A percentile compares a stretch with the other conserved stretches of the same genome.
phyloP scores from a whole-genome alignment of 1,284 basidiomycete genomes.

The Microbotryum scabiosae region DNA sequence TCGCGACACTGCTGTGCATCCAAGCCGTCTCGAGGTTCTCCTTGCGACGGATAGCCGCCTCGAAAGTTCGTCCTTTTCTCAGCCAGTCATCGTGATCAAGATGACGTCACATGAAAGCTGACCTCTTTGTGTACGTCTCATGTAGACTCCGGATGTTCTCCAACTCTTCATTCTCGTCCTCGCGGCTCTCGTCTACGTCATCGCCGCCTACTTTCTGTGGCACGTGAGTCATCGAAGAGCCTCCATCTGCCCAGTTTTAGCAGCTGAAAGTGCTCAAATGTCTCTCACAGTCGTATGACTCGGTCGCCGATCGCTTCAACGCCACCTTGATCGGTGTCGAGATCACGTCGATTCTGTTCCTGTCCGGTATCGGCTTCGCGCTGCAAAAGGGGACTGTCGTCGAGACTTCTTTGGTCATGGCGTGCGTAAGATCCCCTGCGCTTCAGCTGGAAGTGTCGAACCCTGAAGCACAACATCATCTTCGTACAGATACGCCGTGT shows the following conservation, averaged over 20 bases:
- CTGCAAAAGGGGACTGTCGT: constrained; percentile 83
- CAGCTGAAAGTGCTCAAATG: constrained; percentile 46
- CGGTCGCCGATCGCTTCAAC: constrained; percentile 70
- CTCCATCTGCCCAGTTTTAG: neutral
- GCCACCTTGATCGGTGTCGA: constrained; percentile 74
- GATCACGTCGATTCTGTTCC: constrained; percentile 62
- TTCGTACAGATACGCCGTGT: constrained; percentile 31
- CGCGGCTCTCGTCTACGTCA: constrained; percentile 33
- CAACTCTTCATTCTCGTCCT: constrained; percentile 44
- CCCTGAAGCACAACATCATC: neutral
- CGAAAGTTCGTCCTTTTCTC: constrained; percentile 39
- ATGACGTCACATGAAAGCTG: constrained; percentile 44
- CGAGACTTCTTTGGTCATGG: constrained; percentile 52
- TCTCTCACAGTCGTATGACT: constrained; percentile 16
- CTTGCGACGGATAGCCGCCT: constrained; percentile 58
- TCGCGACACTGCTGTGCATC: constrained; percentile 69
- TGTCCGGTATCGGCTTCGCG: constrained; percentile 81
- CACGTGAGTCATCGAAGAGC: constrained; percentile 13
- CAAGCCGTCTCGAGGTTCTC: constrained; percentile 64
- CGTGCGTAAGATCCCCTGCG: constrained; percentile 3
- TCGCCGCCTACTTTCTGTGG: constrained; percentile 32
- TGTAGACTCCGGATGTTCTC: constrained; percentile 44
- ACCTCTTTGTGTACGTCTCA: constrained; percentile 54
- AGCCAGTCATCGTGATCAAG: constrained; percentile 35
- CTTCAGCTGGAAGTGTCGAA: neutral